phyloP scores from a whole-genome alignment of 2,329 filamentous ascomycete species.

The Hymenoscyphus fructigenus region DNA sequence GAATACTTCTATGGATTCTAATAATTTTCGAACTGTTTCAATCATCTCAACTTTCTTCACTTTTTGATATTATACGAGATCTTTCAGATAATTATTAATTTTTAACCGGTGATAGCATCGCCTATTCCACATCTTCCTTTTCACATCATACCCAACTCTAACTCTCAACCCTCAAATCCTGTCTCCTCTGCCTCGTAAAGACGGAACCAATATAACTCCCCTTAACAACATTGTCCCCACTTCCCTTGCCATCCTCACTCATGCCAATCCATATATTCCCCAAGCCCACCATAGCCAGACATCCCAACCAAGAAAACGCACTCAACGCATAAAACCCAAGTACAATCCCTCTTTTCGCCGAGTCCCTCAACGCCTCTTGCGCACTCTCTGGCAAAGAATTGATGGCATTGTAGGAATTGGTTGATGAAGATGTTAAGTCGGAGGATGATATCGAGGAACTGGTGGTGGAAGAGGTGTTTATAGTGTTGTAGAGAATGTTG shows the following conservation, averaged over 20 bases:
- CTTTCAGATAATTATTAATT: too few species aligned
- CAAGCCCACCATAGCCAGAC: slow-evolving; percentile 45
- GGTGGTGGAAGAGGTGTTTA: slow-evolving; percentile 25
- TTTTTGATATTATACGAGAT: too few species aligned
- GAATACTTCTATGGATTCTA: too few species aligned
- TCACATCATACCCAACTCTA: too few species aligned
- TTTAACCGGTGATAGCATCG: too few species aligned
- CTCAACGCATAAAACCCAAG: slow-evolving; percentile 63
- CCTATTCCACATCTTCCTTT: too few species aligned
- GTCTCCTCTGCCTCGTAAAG: not conserved
- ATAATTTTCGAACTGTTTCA: too few species aligned
- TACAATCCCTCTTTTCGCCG: slow-evolving; percentile 57
- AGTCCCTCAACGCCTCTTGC: slow-evolving; percentile 42
- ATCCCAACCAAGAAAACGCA: slow-evolving; percentile 54
- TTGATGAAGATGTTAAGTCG: slow-evolving; percentile 24
- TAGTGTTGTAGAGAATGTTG: slow-evolving; percentile 26
- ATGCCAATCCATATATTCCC: slow-evolving; percentile 47
- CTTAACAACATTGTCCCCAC: slow-evolving; percentile 14
- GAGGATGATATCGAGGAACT: too few species aligned
- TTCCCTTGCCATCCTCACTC: slow-evolving; percentile 19
- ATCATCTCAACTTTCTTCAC: too few species aligned
- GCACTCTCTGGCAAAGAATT: slow-evolving; percentile 36
- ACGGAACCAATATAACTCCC: slow-evolving; percentile 23
- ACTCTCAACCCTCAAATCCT: not conserved
- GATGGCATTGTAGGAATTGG: slow-evolving; percentile 40